Evolutionary conservation across 2,329 filamentous ascomycete species (phyloP), one percentile per base, ranked within the genome.

Genomic region (Arthroderma sp.): DNA sequence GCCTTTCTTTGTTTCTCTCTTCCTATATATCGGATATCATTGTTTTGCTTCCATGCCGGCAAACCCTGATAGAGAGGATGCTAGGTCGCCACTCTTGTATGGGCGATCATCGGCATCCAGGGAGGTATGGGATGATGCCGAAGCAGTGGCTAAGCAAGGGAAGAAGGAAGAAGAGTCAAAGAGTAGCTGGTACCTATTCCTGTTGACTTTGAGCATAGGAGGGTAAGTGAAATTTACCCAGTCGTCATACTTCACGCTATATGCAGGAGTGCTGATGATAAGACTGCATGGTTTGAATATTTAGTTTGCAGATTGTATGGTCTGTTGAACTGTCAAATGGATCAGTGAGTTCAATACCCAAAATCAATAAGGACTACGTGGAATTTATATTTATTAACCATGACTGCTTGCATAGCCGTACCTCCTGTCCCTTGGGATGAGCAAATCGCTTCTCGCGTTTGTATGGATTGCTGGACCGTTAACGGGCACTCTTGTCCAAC

Each of bases 241-340:
- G 32, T 38, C 43, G 38, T 40, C 36, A 4, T 29, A 37, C 22
- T 28, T 8, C 9, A 8, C 8, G 10, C 15, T 15, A 34, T 8
- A n/a, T 27, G 28, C 29, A 28, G 6, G 31, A 34, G n/a, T n/a
- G 22, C 36, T 47, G 36, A 44, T 30, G 4, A 4, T n/a, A 6
- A 22, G 2, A 22, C 15, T 22, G 15, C 15, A 22, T 22, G 15
- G 15, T 22, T 22, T 22, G 15, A 22, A 22, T 22, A 29, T 28
- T 43, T 51, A 74, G 86, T 27, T 70, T 96, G 50, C 89, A 96
- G 66, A 83, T 96, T 54, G 87, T 89, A 29, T 96, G 89, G 89
- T 88, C 88, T 1, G 87, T 94, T 36, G 89, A 96, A 64, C 72
- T 94, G 36, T 94, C 87, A 44, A 89, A 94, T 68, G 88, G 88